Percentiles rank a stretch among this genome's conserved stretches.
Evolutionary conservation across 495 filamentous ascomycete genomes (phyloP).

Genomic region (Podospora comata): DNA sequence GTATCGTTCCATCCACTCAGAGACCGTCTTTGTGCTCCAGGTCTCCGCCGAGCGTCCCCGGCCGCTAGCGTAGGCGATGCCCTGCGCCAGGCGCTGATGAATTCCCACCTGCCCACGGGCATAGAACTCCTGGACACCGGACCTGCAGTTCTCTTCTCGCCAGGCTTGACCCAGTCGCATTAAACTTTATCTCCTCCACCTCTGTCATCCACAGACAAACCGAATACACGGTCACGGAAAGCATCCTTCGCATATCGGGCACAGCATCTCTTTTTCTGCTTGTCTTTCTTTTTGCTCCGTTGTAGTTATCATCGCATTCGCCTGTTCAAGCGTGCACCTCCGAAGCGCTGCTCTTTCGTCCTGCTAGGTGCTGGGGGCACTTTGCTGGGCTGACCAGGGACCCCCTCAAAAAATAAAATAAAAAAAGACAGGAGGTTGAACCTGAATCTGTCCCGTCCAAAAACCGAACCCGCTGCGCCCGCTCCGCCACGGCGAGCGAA

Average conservation of each 20-base stretch:
- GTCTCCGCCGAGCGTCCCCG: background rate
- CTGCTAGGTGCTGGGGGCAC: constrained; percentile 15
- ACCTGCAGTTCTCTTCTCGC: constrained; percentile 4
- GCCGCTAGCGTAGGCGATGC: background rate
- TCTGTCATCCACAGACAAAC: background rate
- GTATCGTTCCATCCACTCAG: background rate
- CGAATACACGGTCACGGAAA: constrained; percentile 4
- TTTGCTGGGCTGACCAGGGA: constrained; percentile 22
- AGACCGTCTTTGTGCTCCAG: background rate
- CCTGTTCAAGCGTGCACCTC: constrained; percentile 12
- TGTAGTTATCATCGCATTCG: constrained; percentile 8
- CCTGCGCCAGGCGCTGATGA: background rate
- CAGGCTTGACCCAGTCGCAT: constrained; percentile 6
- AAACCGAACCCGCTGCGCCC: constrained; percentile 27
- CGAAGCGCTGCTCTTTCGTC: background rate
- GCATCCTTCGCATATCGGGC: background rate
- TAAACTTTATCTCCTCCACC: constrained; percentile 8
- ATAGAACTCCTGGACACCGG: background rate
- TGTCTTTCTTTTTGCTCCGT: constrained; percentile 2
- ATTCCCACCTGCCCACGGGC: too few relatives aligned
- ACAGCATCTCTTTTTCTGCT: constrained; percentile 6
- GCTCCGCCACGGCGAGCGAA: constrained; percentile 25
- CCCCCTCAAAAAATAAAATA: constrained; percentile 26
- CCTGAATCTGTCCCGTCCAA: constrained; percentile 27
- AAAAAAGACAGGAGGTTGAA: constrained; percentile 38